Evolutionary conservation across 2,329 filamentous ascomycete genomes (phyloP), one percentile per base, ranked within the genome.

Genomic region (Neonectria punicea): DNA sequence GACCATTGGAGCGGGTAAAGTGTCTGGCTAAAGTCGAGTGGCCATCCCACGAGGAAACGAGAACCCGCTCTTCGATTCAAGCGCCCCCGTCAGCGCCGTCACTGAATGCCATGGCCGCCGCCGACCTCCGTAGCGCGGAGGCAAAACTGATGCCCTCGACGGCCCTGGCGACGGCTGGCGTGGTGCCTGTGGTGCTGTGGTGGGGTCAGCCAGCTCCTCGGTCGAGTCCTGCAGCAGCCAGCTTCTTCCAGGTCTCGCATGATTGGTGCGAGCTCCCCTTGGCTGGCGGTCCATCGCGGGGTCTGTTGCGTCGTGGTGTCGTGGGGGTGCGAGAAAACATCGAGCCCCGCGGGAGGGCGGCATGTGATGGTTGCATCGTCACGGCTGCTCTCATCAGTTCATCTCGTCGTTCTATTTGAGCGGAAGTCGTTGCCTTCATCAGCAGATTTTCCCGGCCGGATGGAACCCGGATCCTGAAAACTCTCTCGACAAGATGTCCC

Each of bases 381-480:
- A 44, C 41, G 36, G 54, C 44, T 53, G 58, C 22, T 46, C 34
- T 47, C 57, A 53, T 67, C 69, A 69, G 58, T 65, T 50, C 68
- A 69, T 67, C 53, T 53, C 58, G 39, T 57, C 69, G 41, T 63
- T 55, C 39, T 71, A 72, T 72, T 71, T 73, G 67, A 70, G 58
- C 61, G 67, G 58, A 54, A 53, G 61, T 56, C 44, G 32, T 62
- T 47, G 53, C 58, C 56, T 58, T 64, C 55, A 73, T 72, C 70
- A 70, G 68, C 67, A 72, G 70, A 68, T 69, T 68, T 50, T 30
- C 20, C 60, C 53, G 56, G 61, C 54, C 61, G 41, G 67, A 66
- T 50, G 56, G 54, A 64, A 67, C 43, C 59, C 47, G 53, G 30
- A 30, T 53, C 44, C 44, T 58, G 43, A 58, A 54, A 51, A 14